These are phyloP conservation scores for Apocynum venetum DNA, from an alignment of 257 asterid species.

Conservation along the genomic window DNA sequence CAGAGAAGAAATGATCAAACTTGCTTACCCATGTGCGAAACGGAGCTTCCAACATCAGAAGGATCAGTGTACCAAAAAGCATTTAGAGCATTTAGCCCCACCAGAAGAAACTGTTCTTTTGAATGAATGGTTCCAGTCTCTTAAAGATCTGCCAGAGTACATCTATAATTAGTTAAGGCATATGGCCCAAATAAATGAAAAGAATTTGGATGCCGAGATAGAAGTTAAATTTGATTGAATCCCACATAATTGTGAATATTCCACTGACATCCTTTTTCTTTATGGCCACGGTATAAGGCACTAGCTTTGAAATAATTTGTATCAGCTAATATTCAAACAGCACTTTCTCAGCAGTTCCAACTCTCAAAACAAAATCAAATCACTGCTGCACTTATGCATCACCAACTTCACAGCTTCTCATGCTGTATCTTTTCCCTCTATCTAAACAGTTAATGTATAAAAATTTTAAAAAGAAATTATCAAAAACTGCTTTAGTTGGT, in stretches of 20 bases:
- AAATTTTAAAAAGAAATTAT: no score
- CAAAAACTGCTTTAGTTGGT: no score
- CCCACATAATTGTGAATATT: background rate
- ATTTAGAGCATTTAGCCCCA: constrained; percentile 4
- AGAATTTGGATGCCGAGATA: background rate
- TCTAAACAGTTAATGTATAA: no score
- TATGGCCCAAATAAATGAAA: background rate
- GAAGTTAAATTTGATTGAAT: background rate
- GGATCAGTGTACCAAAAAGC: background rate
- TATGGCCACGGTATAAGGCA: background rate
- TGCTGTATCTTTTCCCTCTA: no score
- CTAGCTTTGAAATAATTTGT: background rate
- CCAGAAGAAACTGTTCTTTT: background rate
- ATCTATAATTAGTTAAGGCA: background rate
- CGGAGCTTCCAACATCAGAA: background rate
- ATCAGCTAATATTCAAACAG: background rate
- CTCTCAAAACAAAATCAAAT: no score
- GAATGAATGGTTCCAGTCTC: background rate
- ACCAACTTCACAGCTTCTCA: no score
- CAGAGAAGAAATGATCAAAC: background rate
- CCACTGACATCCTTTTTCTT: background rate
- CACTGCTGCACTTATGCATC: no score
- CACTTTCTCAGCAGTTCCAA: background rate
- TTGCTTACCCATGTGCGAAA: constrained; percentile 1
- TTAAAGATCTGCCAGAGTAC: background rate